Evolutionary conservation across 768 basidiomycete genomes (phyloP), one percentile per base, ranked within the genome.

Genomic region (Phaeolepiota aurea): DNA sequence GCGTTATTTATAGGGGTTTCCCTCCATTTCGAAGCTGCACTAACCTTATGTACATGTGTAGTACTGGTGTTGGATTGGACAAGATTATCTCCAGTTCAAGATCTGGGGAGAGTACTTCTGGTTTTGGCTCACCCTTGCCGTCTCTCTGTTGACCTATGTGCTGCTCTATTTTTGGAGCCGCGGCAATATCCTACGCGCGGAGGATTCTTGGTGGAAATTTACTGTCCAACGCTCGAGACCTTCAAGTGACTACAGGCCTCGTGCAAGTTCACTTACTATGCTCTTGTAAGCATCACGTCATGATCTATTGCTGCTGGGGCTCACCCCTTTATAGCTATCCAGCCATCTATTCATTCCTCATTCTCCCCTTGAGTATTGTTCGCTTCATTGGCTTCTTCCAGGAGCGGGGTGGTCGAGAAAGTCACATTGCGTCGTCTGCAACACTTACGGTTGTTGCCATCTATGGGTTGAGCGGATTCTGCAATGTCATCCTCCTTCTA

Each of bases 401-500:
- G 28, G 45, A 54, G 37, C 35, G 25, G 28, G 37, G 44, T 19
- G 45, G 43, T 3, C 22, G 40, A 18, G 31, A 13, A 10, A 41
- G 37, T 4, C 2, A 31, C 1, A 47, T 61, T 21, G 45, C 58
- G 2, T 49, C 61, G 2, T 55, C 58, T 9, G 58, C 58, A 19
- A 64, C 54, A 9, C 57, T 69, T 32, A 49, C 52, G 18, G 61
- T 54, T 20, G 42, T 52, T n/a, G 41, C 54, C 3, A 39, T 65
- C n/a, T 68, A 59, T 44, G 50, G 54, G 4, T 61, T 69, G 40
- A 66, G 63, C 32, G 70, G 70, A 9, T 48, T 56, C 23, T 44
- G 59, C 37, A 72, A 71, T 38, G 68, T 69, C 10, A 22, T 63
- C 15, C 56, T 72, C 4, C 49, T 69, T 22, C 48, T 66, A 18